These are phyloP conservation scores for Saksenaea oblongispora DNA, from an alignment of 371 early-diverging fungal genomes.

Conservation along the genomic window DNA sequence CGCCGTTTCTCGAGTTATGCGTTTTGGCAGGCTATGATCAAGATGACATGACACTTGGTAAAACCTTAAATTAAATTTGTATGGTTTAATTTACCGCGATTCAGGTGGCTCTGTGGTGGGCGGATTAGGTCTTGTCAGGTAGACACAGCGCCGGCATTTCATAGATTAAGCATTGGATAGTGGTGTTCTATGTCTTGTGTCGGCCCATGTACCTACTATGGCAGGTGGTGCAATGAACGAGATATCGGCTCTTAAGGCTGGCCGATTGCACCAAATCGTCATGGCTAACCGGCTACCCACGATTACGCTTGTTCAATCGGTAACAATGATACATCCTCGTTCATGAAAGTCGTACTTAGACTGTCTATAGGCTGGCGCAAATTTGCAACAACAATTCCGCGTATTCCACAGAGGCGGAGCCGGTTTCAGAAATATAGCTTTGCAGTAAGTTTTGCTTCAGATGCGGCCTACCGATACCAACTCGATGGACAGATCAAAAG, in stretches of 20 bases:
- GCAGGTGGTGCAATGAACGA: constrained; percentile 74
- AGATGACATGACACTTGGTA: constrained; percentile 70
- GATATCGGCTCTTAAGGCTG: constrained; percentile 53
- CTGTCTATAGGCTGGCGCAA: constrained; percentile 67
- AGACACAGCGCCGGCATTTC: too few species aligned
- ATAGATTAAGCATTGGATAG: too few species aligned
- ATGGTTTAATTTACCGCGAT: not conserved
- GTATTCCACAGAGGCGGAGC: constrained; percentile 78
- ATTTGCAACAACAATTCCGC: constrained; percentile 70
- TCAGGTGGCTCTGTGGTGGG: constrained; percentile 67
- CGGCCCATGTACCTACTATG: constrained; percentile 70
- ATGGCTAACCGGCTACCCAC: constrained; percentile 64
- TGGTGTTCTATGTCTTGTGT: constrained; percentile 67
- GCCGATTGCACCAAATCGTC: constrained; percentile 60
- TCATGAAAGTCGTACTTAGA: constrained; percentile 10
- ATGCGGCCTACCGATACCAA: not conserved
- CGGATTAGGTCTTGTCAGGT: constrained; percentile 76
- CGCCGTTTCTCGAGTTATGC: constrained; percentile 75
- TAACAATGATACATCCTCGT: constrained; percentile 16
- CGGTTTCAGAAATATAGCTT: constrained; percentile 66
- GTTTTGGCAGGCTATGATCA: constrained; percentile 72
- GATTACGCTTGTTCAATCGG: constrained; percentile 63
- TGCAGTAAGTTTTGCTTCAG: constrained; percentile 36
- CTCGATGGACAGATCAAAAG: constrained; percentile 57
- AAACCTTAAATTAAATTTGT: not conserved